These are phyloP conservation scores for Ascochyta fabae DNA, from an alignment of 2,329 filamentous ascomycete species.

Conservation along the genomic window DNA sequence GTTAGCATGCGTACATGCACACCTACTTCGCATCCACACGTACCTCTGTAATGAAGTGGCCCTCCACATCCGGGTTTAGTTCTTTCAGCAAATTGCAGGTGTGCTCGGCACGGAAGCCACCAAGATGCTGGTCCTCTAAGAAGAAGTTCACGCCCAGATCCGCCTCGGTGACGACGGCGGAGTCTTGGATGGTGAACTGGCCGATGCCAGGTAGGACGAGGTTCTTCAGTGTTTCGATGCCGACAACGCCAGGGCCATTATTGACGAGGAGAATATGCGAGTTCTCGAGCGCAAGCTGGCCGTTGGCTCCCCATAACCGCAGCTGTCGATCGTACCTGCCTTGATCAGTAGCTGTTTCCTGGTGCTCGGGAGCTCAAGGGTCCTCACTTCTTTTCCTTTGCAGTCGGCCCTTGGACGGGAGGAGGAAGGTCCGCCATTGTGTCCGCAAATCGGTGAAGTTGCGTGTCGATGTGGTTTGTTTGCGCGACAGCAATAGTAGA, in stretches of 20 bases:
- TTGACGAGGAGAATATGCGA: constrained; percentile 92
- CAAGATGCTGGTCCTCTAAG: constrained; percentile 78
- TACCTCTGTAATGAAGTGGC: constrained; percentile 70
- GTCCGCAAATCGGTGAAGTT: background rate
- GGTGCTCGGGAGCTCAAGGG: background rate
- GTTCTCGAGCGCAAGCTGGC: constrained; percentile 87
- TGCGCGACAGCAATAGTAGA: constrained; percentile 9
- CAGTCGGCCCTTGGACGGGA: constrained; percentile 50
- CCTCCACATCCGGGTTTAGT: constrained; percentile 90
- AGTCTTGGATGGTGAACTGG: constrained; percentile 88
- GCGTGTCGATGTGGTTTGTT: background rate
- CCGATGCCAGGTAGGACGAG: constrained; percentile 93
- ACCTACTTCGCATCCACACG: background rate
- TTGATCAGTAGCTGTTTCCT: constrained; percentile 49
- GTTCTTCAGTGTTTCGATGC: constrained; percentile 93
- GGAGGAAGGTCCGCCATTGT: constrained; percentile 49
- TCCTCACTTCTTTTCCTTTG: constrained; percentile 59
- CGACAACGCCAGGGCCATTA: constrained; percentile 83
- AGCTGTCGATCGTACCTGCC: constrained; percentile 87
- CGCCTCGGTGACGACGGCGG: constrained; percentile 74
- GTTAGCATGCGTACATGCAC: constrained; percentile 13
- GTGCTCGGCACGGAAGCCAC: constrained; percentile 78
- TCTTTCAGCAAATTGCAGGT: constrained; percentile 80
- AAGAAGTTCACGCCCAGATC: constrained; percentile 98
- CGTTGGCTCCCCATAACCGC: constrained; percentile 90